These are phyloP conservation scores for Rhodotorula babjevae DNA, from an alignment of 768 basidiomycete species.

Conservation along the genomic window DNA sequence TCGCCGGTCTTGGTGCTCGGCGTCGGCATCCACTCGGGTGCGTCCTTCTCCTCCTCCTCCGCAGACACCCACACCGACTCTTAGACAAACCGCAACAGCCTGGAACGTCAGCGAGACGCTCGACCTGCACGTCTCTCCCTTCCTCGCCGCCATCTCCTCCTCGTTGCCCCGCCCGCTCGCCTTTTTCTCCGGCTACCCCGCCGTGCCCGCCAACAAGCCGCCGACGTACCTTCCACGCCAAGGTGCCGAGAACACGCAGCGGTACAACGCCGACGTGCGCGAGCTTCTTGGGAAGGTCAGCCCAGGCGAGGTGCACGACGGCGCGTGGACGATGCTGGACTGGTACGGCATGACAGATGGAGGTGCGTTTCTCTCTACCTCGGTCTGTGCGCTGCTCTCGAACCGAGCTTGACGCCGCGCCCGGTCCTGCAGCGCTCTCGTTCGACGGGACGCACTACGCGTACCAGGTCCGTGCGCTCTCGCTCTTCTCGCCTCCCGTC, in stretches of 20 bases:
- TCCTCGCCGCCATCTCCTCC: neutral
- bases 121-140: neutral
- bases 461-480: too few relatives aligned
- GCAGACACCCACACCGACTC: too few relatives aligned
- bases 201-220: conserved; percentile 6
- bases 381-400: too few relatives aligned
- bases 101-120: neutral
- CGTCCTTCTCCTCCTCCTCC: neutral
- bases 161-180: neutral
- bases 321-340: conserved; percentile 5
- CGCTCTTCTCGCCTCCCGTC: too few relatives aligned
- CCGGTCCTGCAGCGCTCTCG: too few relatives aligned
- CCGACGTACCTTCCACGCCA: neutral
- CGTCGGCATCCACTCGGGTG: conserved; percentile 6
- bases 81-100: too few relatives aligned
- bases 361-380: too few relatives aligned
- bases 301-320: neutral
- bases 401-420: too few relatives aligned
- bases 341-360: conserved; percentile 13
- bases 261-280: neutral
- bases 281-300: neutral
- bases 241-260: too few relatives aligned
- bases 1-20: neutral
- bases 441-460: conserved; percentile 4
- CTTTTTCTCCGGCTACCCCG: conserved; percentile 9